phyloP scores from a whole-genome alignment of 306 rosid species.

The Prunus fruticosa region DNA sequence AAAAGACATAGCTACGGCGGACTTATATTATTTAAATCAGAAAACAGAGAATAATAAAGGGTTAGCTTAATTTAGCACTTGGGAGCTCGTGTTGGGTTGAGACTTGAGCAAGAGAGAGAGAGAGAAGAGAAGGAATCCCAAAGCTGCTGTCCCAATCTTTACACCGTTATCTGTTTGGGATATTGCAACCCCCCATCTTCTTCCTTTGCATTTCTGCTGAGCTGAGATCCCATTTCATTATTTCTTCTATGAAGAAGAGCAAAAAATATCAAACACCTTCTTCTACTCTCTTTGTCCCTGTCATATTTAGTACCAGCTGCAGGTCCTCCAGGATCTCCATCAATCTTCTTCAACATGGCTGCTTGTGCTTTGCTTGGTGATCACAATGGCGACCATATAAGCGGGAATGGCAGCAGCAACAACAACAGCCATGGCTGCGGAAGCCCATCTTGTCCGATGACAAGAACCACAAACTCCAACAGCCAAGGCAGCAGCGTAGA shows the following conservation, averaged over 20 bases:
- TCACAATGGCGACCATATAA: conserved; percentile 17
- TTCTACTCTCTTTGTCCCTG: neutral
- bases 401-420: conserved; percentile 23
- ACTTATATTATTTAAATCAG: conserved; percentile 30
- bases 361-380: conserved; percentile 57
- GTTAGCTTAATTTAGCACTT: conserved; percentile 32
- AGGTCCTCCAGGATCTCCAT: neutral
- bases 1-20: conserved; percentile 48
- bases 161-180: conserved; percentile 79
- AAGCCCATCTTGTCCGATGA: conserved; percentile 25
- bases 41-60: neutral
- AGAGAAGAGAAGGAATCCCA: conserved; percentile 47
- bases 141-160: conserved; percentile 69
- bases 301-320: neutral
- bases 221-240: neutral
- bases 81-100: conserved; percentile 54
- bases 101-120: conserved; percentile 17
- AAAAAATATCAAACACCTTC: neutral
- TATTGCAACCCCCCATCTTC: conserved; percentile 11
- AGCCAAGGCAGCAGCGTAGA: conserved; percentile 33
- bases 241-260: neutral
- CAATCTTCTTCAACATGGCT: conserved; percentile 37
- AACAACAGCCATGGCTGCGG: conserved; percentile 5
- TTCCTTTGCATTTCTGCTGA: neutral
- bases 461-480: conserved; percentile 17